Percentiles rank a stretch among this genome's conserved stretches.
Evolutionary conservation across 495 filamentous ascomycete genomes (phyloP).

Genomic region (Podospora pseudocomata): DNA sequence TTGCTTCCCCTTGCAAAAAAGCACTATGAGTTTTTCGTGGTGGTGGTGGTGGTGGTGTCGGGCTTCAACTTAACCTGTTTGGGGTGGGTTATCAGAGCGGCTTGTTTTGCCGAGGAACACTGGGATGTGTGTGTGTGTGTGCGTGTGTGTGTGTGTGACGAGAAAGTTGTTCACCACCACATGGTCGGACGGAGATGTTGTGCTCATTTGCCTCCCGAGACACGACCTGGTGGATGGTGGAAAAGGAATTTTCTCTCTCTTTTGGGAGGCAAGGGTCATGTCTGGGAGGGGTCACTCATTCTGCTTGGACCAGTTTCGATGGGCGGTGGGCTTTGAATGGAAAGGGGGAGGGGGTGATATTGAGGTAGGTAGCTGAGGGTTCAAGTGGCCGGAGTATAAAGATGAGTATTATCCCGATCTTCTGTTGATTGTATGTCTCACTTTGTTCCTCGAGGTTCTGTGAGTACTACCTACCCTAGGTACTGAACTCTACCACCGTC

Average conservation of each 20-base stretch:
- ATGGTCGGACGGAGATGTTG: neutral
- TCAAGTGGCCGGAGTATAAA: neutral
- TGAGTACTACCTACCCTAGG: neutral
- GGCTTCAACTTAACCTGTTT: slow-evolving; percentile 7
- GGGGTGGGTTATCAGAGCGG: neutral
- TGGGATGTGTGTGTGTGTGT: neutral
- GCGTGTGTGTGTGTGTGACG: neutral
- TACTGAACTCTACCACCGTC: neutral
- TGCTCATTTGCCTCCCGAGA: neutral
- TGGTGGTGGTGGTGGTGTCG: neutral
- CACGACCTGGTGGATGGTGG: neutral
- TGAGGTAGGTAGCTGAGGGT: neutral
- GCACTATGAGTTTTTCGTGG: neutral
- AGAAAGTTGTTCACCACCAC: neutral
- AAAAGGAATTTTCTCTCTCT: neutral
- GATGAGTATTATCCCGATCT: neutral
- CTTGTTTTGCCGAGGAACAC: neutral
- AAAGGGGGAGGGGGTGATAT: no score
- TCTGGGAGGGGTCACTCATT: neutral
- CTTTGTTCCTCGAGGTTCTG: neutral
- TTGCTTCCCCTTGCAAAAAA: neutral
- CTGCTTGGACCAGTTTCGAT: neutral
- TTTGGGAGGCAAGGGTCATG: neutral
- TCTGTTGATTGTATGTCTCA: neutral
- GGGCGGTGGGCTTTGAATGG: neutral